Conservation (phyloP, 441 rosid species). For the Adansonia rubrostipa region DNA sequence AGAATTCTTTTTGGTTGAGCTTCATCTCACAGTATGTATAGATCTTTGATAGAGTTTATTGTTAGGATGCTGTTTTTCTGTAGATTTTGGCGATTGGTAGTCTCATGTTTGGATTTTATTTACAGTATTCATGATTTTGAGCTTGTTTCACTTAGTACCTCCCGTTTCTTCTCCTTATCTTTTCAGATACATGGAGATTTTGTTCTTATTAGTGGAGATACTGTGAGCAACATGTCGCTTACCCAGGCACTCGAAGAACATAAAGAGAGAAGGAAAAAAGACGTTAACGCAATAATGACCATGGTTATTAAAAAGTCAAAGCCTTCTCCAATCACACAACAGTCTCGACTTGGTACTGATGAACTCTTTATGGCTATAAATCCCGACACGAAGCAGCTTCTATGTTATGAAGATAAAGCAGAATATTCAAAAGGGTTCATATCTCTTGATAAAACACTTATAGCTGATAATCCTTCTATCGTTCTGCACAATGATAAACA, state of each 20-base stretch:
- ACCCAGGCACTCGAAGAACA: slow-evolving; percentile 75
- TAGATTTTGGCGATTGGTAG: neutral
- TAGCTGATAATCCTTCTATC: slow-evolving; percentile 63
- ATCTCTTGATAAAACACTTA: slow-evolving; percentile 73
- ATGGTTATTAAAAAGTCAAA: slow-evolving; percentile 86
- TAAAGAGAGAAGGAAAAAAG: slow-evolving; percentile 88
- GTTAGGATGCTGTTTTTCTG: neutral
- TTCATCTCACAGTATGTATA: neutral
- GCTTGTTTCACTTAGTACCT: slow-evolving; percentile 3
- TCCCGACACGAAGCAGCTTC: slow-evolving; percentile 84
- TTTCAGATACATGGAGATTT: slow-evolving; percentile 70
- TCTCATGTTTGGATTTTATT: neutral
- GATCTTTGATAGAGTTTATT: slow-evolving; percentile 17
- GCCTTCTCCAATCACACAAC: slow-evolving; percentile 66
- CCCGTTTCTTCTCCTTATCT: slow-evolving; percentile 23
- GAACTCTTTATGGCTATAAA: slow-evolving; percentile 86
- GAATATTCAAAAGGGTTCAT: slow-evolving; percentile 58
- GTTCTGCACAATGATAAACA: slow-evolving; percentile 77
- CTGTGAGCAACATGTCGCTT: slow-evolving; percentile 93
- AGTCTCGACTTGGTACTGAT: slow-evolving; percentile 91
- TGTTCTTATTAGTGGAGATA: slow-evolving; percentile 66
- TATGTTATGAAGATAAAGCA: slow-evolving; percentile 74
- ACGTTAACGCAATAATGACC: slow-evolving; percentile 89
- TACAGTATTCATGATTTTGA: neutral
- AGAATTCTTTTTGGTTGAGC: neutral